Base-by-base conservation (phyloP, 805 yeast genomes). In the Yarrowia sp. region DNA sequence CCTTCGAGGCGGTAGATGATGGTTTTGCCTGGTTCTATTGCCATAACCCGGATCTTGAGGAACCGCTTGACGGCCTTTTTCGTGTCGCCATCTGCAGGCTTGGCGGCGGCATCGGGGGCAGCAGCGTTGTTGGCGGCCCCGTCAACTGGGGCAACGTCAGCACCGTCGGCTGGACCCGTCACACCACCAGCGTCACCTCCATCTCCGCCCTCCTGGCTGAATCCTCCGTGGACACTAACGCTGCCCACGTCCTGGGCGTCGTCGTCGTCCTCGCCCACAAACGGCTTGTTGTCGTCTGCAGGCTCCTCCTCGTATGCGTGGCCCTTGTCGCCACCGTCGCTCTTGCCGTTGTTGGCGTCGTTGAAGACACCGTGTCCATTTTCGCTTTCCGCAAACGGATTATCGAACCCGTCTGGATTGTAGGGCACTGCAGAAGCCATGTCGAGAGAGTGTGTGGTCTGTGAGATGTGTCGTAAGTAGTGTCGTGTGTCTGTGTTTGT, bases 1-100 rank as follows among this genome's bases (percentile, higher is more conserved):
- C 85, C 83, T 70, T 89, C 91, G 68, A 93, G 86, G 67, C 86
- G 82, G 64, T 93, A 77, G 9, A 89, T 86, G 4, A 97, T 97
- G 33, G 26, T 41, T n/a, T 58, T 58, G 30, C 63, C 63, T 22
- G 51, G 82, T 74, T 92, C 98, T 56, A 95, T 78, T 14, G 49
- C 51, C 38, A 43, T 33, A 22, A 58, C 41, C 1, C 41, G 30
- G 32, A 58, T 58, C 17, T 41, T 41, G 17, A 58, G 51, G 40
- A 41, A 58, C n/a, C 63, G 63, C 19, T 54, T 54, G 32, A 35
- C 32, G 40, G 56, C 30, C 16, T 49, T 52, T 33, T 35, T 40
- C 32, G 32, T 6, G 26, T 21, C 33, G 52, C 43, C 35, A 28
- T 16, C 62, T n/a, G n/a, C n/a, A 16, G 58, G 30, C 30, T 26